A percentile compares a stretch with the other conserved stretches of the same genome.
phyloP scores from a whole-genome alignment of 2,329 filamentous ascomycete genomes.

The Ophiostoma triangulosporum region DNA sequence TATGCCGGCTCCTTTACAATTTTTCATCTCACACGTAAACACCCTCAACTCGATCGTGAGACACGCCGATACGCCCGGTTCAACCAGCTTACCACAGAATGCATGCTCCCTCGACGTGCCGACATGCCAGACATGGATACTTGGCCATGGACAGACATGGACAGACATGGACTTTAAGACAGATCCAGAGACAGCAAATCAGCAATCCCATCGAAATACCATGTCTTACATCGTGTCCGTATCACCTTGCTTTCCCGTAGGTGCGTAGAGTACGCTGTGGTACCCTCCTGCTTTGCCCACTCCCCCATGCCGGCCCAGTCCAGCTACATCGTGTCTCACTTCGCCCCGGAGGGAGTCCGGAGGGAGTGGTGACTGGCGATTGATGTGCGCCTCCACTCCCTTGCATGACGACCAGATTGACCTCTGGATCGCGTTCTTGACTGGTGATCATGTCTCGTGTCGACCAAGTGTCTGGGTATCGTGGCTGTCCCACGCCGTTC shows the following conservation, averaged over 20 bases:
- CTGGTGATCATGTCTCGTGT: neutral
- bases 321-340: neutral
- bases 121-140: neutral
- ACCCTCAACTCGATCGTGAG: neutral
- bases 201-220: neutral
- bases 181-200: neutral
- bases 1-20: too few species aligned
- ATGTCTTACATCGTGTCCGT: neutral
- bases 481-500: neutral
- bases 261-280: neutral
- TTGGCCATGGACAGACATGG: neutral
- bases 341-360: neutral
- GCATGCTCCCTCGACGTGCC: neutral
- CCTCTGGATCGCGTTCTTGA: constrained; percentile 1
- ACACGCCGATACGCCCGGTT: neutral
- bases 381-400: neutral
- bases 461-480: too few species aligned
- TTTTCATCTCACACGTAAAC: too few species aligned
- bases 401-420: neutral
- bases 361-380: neutral
- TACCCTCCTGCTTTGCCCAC: neutral
- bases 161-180: neutral
- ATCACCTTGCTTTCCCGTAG: neutral
- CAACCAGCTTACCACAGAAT: neutral
- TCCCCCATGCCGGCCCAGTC: neutral